These are phyloP conservation scores for Emergomyces orientalis DNA, from an alignment of 2,329 filamentous ascomycete genomes.

Conservation along the genomic window DNA sequence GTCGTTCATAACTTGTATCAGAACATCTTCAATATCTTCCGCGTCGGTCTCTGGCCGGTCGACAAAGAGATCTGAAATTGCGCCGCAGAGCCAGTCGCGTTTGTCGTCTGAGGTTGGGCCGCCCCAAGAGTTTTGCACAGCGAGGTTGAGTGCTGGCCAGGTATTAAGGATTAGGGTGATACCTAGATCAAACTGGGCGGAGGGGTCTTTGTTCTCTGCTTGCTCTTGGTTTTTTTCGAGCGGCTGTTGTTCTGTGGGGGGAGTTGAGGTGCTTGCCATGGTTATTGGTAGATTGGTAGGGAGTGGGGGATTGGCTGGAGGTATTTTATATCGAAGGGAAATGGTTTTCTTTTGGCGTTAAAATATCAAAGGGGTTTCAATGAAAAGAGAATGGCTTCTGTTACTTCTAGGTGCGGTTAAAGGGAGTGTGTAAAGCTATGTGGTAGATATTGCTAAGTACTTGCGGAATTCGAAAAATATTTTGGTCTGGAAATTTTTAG, in stretches of 20 bases:
- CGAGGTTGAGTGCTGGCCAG: slow-evolving; percentile 81
- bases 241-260: not conserved
- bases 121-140: slow-evolving; percentile 80
- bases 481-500: not conserved
- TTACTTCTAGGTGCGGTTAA: not conserved
- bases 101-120: slow-evolving; percentile 76
- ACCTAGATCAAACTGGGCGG: slow-evolving; percentile 70
- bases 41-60: slow-evolving; percentile 55
- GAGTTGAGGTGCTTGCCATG: not conserved
- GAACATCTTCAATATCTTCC: slow-evolving; percentile 71
- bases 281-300: not conserved
- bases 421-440: not conserved
- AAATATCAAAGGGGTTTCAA: not conserved
- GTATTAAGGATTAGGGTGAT: slow-evolving; percentile 76
- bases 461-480: not conserved
- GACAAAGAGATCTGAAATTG: slow-evolving; percentile 68
- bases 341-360: not conserved
- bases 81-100: slow-evolving; percentile 91
- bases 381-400: not conserved
- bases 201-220: slow-evolving; percentile 23
- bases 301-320: not conserved
- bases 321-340: not conserved
- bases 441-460: not conserved
- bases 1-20: slow-evolving; percentile 86
- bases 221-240: not conserved